Base-by-base conservation (phyloP, 371 early-diverging fungal genomes). In the Dichotomocladium elegans region DNA sequence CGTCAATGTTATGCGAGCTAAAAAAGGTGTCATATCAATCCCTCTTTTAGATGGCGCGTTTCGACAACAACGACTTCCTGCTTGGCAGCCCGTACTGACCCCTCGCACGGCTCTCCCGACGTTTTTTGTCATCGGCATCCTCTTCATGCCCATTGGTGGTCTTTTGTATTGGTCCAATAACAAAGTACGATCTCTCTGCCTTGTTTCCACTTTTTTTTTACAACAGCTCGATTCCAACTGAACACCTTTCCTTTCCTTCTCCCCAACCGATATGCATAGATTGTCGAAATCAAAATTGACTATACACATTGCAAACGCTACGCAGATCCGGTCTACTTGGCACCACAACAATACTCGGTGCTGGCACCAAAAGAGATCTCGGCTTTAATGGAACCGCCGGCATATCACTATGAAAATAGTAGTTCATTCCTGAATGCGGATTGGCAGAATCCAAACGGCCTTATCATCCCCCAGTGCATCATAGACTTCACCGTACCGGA, bases 41-140 rank as follows among this genome's bases (percentile, higher is more conserved):
- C 22, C 30, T 14, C n/a, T 49, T 29, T 22, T 61, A 91, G 89
- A 96, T 79, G 95, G 94, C 45, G 91, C 96, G 5, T 96, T 96
- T 73, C 93, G 93, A 77, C 99, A 98, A 74, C 98, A 98, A 70
- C 86, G 95, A 15, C 81, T 98, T 61, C 92, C 93, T 62, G 93
- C 96, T 4, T 98, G 96, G 96, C 97, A 97, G 68, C 99, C 99
- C 1, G 87, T 98, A 21, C 78, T 98, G 35, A 97, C 96, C 6
- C 98, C 99, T 37, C 90, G 89, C 58, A 87, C 90, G 41, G 98
- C 95, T 9, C 66, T 97, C 17, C 97, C 97, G 3, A 87, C 93
- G 14, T 88, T 96, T 53, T 91, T 97, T 57, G 68, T 90, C 30
- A 76, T 98, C 51, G 99, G 97, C 6, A 79, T 90, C 9, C 66